phyloP scores from a whole-genome alignment of 768 basidiomycete species.

The Amanita muscaria region DNA sequence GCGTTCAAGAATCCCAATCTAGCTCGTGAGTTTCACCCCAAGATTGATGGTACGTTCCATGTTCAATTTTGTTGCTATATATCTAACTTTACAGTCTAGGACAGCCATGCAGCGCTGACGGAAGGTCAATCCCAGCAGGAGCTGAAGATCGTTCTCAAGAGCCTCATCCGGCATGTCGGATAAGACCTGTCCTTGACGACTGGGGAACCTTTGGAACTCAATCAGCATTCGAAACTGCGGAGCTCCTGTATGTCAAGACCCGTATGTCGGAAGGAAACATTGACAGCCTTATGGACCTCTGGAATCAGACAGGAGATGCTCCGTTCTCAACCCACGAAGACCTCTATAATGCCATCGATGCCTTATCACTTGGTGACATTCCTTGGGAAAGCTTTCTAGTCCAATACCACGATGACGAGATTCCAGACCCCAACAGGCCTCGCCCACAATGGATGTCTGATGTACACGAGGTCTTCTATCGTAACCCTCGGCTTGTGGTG shows the following conservation, averaged over 20 bases:
- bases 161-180: no score
- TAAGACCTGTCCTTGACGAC: no score
- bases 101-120: no score
- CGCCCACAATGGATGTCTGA: constrained; percentile 20
- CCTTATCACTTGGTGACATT: constrained; percentile 16
- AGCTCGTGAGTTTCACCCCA: no score
- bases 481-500: constrained; percentile 18
- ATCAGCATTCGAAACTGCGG: constrained; percentile 8
- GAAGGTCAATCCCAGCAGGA: no score
- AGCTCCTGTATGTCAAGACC: constrained; percentile 9
- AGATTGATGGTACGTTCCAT: no score
- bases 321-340: background rate
- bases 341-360: constrained; percentile 21
- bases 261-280: constrained; percentile 11
- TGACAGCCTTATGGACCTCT: constrained; percentile 9
- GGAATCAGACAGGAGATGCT: no score
- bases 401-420: constrained; percentile 14
- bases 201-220: constrained; percentile 7
- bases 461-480: constrained; percentile 19
- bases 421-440: constrained; percentile 4
- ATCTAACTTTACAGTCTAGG: no score
- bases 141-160: no score
- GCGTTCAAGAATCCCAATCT: no score
- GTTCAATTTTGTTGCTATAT: no score
- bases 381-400: constrained; percentile 19